phyloP scores from a whole-genome alignment of 805 yeast species.

The Sporopachydermia lactativora region DNA sequence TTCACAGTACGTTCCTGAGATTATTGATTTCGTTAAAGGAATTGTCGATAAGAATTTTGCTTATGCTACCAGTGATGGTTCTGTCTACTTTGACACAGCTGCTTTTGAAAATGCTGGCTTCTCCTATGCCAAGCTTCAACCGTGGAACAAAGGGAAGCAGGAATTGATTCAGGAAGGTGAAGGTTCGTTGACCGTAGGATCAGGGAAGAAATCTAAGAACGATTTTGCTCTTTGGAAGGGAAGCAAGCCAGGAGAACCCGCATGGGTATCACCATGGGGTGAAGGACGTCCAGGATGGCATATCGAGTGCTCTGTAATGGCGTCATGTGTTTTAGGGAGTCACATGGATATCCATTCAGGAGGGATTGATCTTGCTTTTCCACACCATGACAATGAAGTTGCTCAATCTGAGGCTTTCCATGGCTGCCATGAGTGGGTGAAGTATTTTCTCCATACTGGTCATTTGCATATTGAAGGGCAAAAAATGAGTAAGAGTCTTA shows the following conservation, averaged over 20 bases:
- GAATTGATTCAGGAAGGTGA: constrained; percentile 89
- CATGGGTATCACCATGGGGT: constrained; percentile 96
- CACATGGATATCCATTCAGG: constrained; percentile 92
- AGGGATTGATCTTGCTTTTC: constrained; percentile 94
- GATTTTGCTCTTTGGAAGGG: constrained; percentile 97
- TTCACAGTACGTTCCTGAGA: constrained; percentile 90
- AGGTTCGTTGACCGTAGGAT: constrained; percentile 55
- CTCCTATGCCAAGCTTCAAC: constrained; percentile 90
- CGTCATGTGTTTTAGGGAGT: constrained; percentile 72
- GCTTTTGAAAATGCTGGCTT: constrained; percentile 68
- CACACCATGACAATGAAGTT: constrained; percentile 96
- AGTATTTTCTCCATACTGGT: constrained; percentile 93
- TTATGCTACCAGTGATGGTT: constrained; percentile 71
- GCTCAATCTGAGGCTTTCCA: constrained; percentile 94
- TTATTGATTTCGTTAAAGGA: constrained; percentile 59
- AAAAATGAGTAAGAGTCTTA: constrained; percentile 91
- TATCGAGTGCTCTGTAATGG: constrained; percentile 98
- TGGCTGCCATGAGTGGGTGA: constrained; percentile 89
- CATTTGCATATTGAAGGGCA: constrained; percentile 98
- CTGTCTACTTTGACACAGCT: constrained; percentile 89
- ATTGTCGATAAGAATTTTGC: constrained; percentile 77
- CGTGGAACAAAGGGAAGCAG: constrained; percentile 90
- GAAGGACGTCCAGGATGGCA: constrained; percentile 99
- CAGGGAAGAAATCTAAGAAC: constrained; percentile 55
- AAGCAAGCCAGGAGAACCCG: constrained; percentile 94